Percentiles rank a stretch among this genome's conserved stretches.
phyloP scores from a whole-genome alignment of 805 yeast species.

The Candida ortonii region DNA sequence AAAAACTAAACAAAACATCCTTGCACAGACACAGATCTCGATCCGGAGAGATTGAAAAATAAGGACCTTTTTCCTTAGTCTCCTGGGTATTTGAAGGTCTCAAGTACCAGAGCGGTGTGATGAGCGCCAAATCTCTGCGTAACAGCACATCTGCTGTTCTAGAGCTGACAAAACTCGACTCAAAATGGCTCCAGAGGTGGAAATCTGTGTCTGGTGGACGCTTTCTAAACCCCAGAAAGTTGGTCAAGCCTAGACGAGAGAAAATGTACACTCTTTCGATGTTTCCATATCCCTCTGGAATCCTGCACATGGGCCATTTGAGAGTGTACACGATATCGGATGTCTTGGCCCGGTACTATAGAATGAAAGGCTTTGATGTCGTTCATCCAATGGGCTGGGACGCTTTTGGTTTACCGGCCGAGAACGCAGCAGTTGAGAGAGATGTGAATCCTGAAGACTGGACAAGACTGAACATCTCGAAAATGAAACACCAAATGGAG shows the following conservation, averaged over 20 bases:
- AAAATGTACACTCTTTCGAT: slow-evolving; percentile 68
- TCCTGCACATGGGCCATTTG: slow-evolving; percentile 89
- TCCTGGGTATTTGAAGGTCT: too few species aligned
- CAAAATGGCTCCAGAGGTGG: slow-evolving; percentile 57
- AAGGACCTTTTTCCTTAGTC: too few species aligned
- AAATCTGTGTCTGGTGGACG: slow-evolving; percentile 23
- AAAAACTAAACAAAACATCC: too few species aligned
- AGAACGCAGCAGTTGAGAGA: slow-evolving; percentile 93
- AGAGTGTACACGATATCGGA: slow-evolving; percentile 92
- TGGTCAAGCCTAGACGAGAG: slow-evolving; percentile 12
- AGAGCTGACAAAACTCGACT: slow-evolving; percentile 37
- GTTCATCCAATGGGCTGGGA: slow-evolving; percentile 99
- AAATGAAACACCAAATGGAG: slow-evolving; percentile 82
- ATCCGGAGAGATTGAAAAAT: too few species aligned
- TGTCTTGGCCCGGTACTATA: slow-evolving; percentile 70
- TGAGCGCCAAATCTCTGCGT: slow-evolving; percentile 5
- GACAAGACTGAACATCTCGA: slow-evolving; percentile 77
- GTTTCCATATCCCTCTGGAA: slow-evolving; percentile 98
- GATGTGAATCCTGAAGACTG: slow-evolving; percentile 74
- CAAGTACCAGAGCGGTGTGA: background rate
- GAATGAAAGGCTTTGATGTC: slow-evolving; percentile 73
- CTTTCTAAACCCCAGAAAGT: slow-evolving; percentile 31
- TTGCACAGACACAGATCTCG: too few species aligned
- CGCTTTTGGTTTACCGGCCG: slow-evolving; percentile 97
- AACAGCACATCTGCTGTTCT: slow-evolving; percentile 9